Evolutionary conservation across 805 yeast species (phyloP).

Genomic region (Ogataea angusta): DNA sequence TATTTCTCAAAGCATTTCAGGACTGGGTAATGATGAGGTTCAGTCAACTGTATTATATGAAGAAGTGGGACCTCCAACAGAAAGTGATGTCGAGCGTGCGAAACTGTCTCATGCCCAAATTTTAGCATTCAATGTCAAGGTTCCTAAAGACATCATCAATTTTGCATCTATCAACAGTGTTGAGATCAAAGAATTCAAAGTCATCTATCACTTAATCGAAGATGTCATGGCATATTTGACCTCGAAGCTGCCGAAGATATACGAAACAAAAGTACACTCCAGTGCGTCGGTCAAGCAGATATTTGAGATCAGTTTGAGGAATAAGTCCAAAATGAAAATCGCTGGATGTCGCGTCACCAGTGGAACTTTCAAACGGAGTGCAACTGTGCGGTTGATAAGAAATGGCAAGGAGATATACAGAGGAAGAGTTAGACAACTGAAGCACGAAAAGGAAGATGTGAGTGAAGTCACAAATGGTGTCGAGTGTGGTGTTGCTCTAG

Average conservation of each 20-base stretch:
- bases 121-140: constrained; percentile 71
- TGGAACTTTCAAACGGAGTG: constrained; percentile 64
- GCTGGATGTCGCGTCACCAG: constrained; percentile 84
- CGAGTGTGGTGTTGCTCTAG: constrained; percentile 85
- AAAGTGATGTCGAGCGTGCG: constrained; percentile 65
- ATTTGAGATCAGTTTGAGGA: constrained; percentile 63
- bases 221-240: constrained; percentile 69
- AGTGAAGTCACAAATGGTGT: constrained; percentile 75
- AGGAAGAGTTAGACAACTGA: constrained; percentile 61
- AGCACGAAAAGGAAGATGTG: constrained; percentile 78
- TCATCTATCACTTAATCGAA: constrained; percentile 86
- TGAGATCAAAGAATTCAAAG: constrained; percentile 59
- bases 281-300: constrained; percentile 68
- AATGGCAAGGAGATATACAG: constrained; percentile 47
- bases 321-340: constrained; percentile 52
- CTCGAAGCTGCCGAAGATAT: constrained; percentile 57
- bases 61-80: constrained; percentile 77
- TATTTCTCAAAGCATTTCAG: constrained; percentile 71
- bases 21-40: constrained; percentile 87
- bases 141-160: constrained; percentile 58
- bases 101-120: constrained; percentile 68
- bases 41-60: constrained; percentile 62
- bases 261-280: constrained; percentile 62
- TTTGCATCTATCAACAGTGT: constrained; percentile 60
- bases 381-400: constrained; percentile 37